Evolutionary conservation across 1,139 yeast species (phyloP).

Genomic region (Eremothecium sinecaudum): DNA sequence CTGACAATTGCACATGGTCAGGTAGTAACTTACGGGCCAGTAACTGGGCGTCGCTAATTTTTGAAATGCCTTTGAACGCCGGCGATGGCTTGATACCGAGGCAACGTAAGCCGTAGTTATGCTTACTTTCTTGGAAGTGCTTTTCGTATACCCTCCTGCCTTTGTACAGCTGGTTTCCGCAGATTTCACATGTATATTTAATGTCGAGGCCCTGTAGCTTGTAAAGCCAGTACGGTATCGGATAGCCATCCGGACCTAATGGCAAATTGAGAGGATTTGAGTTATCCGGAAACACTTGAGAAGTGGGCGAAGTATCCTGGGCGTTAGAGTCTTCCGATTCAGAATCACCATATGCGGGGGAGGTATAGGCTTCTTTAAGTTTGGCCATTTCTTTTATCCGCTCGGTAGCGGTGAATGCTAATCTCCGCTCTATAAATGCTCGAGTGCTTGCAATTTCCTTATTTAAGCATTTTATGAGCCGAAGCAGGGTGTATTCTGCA

Average conservation of each 20-base stretch:
- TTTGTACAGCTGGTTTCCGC: constrained; percentile 65
- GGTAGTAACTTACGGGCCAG: constrained; percentile 45
- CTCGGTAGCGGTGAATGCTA: constrained; percentile 46
- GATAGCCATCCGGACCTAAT: constrained; percentile 79
- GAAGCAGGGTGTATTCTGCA: constrained; percentile 23
- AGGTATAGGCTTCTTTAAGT: constrained; percentile 34
- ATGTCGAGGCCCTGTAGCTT: constrained; percentile 79
- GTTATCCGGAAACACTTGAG: constrained; percentile 17
- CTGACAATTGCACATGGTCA: constrained; percentile 12
- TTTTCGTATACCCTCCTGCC: constrained; percentile 65
- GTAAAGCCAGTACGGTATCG: constrained; percentile 90
- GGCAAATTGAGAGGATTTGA: constrained; percentile 54
- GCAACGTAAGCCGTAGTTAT: constrained; percentile 62
- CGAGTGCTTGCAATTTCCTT: constrained; percentile 37
- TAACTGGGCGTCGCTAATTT: constrained; percentile 57
- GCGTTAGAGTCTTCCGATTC: constrained; percentile 20
- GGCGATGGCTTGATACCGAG: constrained; percentile 54
- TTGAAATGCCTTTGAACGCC: constrained; percentile 55
- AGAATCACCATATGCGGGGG: constrained; percentile 21
- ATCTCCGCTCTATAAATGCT: constrained; percentile 54
- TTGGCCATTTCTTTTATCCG: constrained; percentile 49
- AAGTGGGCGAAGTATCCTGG: constrained; percentile 11
- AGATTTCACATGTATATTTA: constrained; percentile 71
- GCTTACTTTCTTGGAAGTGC: constrained; percentile 66
- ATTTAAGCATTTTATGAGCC: constrained; percentile 13